These are phyloP conservation scores for Forsythia viridissima DNA, from an alignment of 257 asterid genomes.

Conservation along the genomic window DNA sequence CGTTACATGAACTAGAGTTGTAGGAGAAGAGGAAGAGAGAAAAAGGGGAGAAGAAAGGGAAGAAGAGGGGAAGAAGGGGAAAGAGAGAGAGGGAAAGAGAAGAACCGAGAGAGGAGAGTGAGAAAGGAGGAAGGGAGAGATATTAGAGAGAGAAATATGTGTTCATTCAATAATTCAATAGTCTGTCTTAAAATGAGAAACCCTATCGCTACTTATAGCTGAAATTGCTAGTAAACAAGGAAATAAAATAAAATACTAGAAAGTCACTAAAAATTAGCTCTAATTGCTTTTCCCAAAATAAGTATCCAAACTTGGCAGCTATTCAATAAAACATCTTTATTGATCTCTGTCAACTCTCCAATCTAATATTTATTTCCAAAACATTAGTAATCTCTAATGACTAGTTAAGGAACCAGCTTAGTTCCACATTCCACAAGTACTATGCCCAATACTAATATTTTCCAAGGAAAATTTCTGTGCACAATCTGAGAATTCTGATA, in stretches of 20 bases:
- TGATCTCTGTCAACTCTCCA: neutral
- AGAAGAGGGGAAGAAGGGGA: constrained; percentile 9
- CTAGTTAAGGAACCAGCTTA: neutral
- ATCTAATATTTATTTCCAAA: neutral
- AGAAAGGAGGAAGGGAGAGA: constrained; percentile 7
- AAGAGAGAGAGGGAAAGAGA: neutral
- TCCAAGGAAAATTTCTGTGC: neutral
- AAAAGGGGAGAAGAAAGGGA: neutral
- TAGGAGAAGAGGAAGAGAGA: too few species aligned
- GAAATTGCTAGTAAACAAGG: neutral
- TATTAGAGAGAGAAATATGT: neutral
- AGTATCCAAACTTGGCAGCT: neutral
- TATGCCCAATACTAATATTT: neutral
- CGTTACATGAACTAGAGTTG: too few species aligned
- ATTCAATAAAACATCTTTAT: neutral
- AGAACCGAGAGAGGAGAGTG: neutral
- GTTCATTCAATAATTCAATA: too few species aligned
- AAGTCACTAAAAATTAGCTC: neutral
- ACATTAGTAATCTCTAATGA: neutral
- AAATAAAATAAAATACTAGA: neutral
- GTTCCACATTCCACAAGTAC: neutral
- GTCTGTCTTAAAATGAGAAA: neutral
- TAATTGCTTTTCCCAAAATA: neutral
- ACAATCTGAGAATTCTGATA: neutral
- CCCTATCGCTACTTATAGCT: neutral